Evolutionary conservation across 2,329 filamentous ascomycete genomes (phyloP).

Genomic region (Ceratocystis eucalypticola): DNA sequence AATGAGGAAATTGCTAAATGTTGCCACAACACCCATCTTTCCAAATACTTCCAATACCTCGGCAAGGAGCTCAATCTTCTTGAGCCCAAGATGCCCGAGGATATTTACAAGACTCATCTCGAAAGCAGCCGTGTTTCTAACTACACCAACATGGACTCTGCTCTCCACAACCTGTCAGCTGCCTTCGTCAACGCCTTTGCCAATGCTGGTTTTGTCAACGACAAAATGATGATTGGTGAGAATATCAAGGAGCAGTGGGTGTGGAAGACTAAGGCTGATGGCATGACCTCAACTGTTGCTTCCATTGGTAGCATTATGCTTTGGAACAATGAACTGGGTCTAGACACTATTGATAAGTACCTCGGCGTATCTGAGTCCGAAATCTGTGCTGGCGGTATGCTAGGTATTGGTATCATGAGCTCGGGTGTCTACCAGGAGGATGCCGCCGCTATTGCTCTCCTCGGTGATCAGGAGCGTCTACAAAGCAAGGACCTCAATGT

Average conservation of each 20-base stretch:
- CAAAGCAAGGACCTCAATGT: conserved; percentile 65
- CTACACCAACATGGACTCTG: conserved; percentile 88
- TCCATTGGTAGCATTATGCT: conserved; percentile 82
- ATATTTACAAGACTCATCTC: conserved; percentile 98
- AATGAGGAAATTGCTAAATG: conserved; percentile 67
- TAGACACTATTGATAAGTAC: conserved; percentile 91
- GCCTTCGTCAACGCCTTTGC: conserved; percentile 96
- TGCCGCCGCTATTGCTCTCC: conserved; percentile 76
- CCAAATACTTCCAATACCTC: conserved; percentile 84
- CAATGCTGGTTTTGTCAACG: conserved; percentile 86
- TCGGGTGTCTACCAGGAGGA: conserved; percentile 80
- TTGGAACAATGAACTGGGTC: conserved; percentile 84
- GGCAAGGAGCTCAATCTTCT: conserved; percentile 94
- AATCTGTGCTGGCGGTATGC: conserved; percentile 80
- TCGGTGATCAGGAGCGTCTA: conserved; percentile 68
- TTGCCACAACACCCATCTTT: conserved; percentile 72
- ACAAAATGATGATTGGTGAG: conserved; percentile 94
- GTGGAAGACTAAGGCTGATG: conserved; percentile 98
- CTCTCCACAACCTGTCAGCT: conserved; percentile 86
- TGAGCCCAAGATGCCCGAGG: conserved; percentile 91
- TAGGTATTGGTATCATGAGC: conserved; percentile 92
- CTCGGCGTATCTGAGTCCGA: conserved; percentile 57
- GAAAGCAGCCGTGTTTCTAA: conserved; percentile 89
- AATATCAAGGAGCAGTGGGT: conserved; percentile 88
- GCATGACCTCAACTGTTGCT: conserved; percentile 91